Evolutionary conservation across 768 basidiomycete genomes (phyloP), one percentile per base, ranked within the genome.

Genomic region (Kwoniella newhampshirensis): DNA sequence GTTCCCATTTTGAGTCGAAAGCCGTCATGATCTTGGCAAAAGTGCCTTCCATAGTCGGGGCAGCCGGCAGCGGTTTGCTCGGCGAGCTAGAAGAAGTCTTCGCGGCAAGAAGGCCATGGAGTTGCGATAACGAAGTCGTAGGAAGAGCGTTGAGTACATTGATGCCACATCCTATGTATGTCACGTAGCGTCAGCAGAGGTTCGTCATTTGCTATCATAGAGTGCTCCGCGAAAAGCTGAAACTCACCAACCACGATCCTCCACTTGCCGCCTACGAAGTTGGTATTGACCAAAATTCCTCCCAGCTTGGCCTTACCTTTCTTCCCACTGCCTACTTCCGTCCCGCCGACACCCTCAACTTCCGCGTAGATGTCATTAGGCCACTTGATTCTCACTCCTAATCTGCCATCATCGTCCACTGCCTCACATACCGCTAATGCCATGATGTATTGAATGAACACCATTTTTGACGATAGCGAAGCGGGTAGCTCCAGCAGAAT

Each of bases 321-420:
- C 63, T 84, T 83, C 18, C 78, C 78, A 41, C 59, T 57, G 0
- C 71, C 73, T 4, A 68, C 64, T 9, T 62, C 64, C 4, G 78
- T 79, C 1, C 73, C 79, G 3, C 77, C 30, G 79, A 84, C 37
- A 81, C 79, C 69, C 55, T 71, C 64, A 13, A 64, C 65, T 37
- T 85, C 81, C 1, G 85, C 87, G 67, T 97, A 97, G 3, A 99
- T 79, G 66, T 98, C 96, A 68, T 98, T 98, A 18, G 94, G 96
- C 96, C 96, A 98, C 75, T 97, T 98, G 23, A 98, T 78, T 37
- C 85, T 81, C 11, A 96, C 82, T 13, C 80, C 80, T 2, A 83
- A 77, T 12, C 83, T 85, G 48, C 78, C 80, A 49, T 77, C 77
- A 1, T 85, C 81, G 46, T 86, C 82, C 63, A 89, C 89, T 0